Base-by-base conservation (phyloP, 2,329 filamentous ascomycete species). In the Lachnellula arida region DNA sequence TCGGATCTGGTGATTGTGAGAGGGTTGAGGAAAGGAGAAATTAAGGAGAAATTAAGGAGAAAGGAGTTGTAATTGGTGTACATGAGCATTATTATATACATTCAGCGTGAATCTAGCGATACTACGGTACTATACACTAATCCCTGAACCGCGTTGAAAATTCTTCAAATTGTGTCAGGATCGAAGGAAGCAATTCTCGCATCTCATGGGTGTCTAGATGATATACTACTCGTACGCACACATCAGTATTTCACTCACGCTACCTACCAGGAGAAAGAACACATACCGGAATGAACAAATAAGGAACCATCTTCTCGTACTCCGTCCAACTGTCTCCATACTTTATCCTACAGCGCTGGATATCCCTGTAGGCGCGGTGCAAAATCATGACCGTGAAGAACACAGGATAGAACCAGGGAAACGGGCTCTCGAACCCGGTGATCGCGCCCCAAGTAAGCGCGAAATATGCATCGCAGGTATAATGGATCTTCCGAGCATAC, bases 381-480 rank as follows among this genome's bases (percentile, higher is more conserved):
- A 82, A 77, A 67, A 92, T 92, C 88, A 91, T 92, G 63, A 74
- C 73, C 37, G 77, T 77, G 70, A 94, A 94, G 76, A 94, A 94
- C 40, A 88, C 72, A 0, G 88, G 86, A 70, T 93, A 92, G 73
- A 94, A 93, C 88, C 89, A 94, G 1, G 89, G 89, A 74, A 92
- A 91, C 0, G 89, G 88, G 68, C 85, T 89, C 44, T 76, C 76
- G 73, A 92, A 91, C 9, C 88, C 88, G 2, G 86, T 89, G 63
- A 92, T 86, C 23, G 91, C 73, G 22, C 85, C 88, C 88, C 88
- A 92, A 59, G 77, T 81, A 54, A 88, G 69, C 7, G 89, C 86
- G 67, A 92, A 91, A 74, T 81, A 91, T 7, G 86, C 72, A 70
- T 92, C 88, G 70, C 86, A 89, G 1, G 85, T 85, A 73, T 94